Conservation (phyloP, 2,329 filamentous ascomycete genomes). For the Cladosporium phlei region DNA sequence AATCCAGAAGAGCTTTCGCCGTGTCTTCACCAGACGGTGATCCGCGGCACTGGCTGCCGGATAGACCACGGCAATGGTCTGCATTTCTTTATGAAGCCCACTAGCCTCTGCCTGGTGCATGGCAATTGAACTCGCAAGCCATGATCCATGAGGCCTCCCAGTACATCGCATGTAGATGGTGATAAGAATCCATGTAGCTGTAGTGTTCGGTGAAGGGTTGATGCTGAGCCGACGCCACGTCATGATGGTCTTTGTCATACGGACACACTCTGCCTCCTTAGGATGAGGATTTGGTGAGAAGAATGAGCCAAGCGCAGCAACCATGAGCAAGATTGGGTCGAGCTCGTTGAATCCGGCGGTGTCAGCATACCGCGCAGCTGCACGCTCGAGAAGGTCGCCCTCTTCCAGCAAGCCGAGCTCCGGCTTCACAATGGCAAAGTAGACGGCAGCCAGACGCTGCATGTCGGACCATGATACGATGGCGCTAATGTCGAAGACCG, state of each 20-base stretch:
- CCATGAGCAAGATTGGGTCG: constrained; percentile 49
- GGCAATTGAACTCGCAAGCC: constrained; percentile 55
- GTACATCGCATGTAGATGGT: constrained; percentile 52
- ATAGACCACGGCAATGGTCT: constrained; percentile 32
- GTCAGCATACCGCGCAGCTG: constrained; percentile 24
- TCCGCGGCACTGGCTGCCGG: constrained; percentile 27
- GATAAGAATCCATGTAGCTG: constrained; percentile 51
- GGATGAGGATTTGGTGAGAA: constrained; percentile 44
- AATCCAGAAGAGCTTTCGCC: constrained; percentile 41
- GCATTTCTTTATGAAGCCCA: constrained; percentile 43
- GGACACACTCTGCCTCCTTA: constrained; percentile 44
- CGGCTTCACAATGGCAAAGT: constrained; percentile 50
- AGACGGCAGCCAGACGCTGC: constrained; percentile 35
- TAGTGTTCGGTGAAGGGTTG: constrained; percentile 32
- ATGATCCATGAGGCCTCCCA: constrained; percentile 48
- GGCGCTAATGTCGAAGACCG: constrained; percentile 23
- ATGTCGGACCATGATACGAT: constrained; percentile 29
- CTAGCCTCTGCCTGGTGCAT: constrained; percentile 57
- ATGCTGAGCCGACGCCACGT: constrained; percentile 25
- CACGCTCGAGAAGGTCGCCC: constrained; percentile 29
- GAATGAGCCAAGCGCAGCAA: constrained; percentile 52
- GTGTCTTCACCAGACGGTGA: constrained; percentile 28
- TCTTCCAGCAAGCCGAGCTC: constrained; percentile 49
- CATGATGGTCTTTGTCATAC: constrained; percentile 44
- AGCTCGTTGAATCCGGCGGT: constrained; percentile 31